phyloP scores from a whole-genome alignment of 208 protist species.

The Trypanosoma theileri region DNA sequence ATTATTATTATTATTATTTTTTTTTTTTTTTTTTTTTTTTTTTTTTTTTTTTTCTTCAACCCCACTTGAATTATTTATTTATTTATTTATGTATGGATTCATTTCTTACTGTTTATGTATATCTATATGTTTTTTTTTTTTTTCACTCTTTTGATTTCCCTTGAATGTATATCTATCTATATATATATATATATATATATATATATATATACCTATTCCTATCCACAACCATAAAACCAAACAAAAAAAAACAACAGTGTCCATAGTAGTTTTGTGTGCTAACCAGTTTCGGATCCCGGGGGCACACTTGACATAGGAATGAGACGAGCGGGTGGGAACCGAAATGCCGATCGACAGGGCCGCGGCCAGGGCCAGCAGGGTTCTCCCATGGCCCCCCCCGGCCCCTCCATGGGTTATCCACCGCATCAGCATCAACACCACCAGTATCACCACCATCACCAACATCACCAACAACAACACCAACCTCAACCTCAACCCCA shows the following conservation, averaged over 20 bases:
- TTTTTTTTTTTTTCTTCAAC: too few species aligned
- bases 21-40: too few species aligned
- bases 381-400: constrained; percentile 24
- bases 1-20: not conserved
- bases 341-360: constrained; percentile 19
- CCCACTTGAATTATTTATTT: too few species aligned
- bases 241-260: too few species aligned
- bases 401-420: constrained; percentile 24
- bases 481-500: constrained; percentile 21
- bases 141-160: too few species aligned
- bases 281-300: not conserved
- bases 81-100: too few species aligned
- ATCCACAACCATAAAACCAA: too few species aligned
- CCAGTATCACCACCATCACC: constrained; percentile 24
- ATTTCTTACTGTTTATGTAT: too few species aligned
- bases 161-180: too few species aligned
- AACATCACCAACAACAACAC: constrained; percentile 29
- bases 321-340: constrained; percentile 23
- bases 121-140: too few species aligned
- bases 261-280: constrained; percentile 19
- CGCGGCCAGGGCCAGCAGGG: constrained; percentile 29
- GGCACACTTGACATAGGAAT: constrained; percentile 22
- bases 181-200: too few species aligned
- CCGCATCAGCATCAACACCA: constrained; percentile 28
- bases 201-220: too few species aligned